These are phyloP conservation scores for Daldinia sp. DNA, from an alignment of 2,329 filamentous ascomycete species.

Conservation along the genomic window DNA sequence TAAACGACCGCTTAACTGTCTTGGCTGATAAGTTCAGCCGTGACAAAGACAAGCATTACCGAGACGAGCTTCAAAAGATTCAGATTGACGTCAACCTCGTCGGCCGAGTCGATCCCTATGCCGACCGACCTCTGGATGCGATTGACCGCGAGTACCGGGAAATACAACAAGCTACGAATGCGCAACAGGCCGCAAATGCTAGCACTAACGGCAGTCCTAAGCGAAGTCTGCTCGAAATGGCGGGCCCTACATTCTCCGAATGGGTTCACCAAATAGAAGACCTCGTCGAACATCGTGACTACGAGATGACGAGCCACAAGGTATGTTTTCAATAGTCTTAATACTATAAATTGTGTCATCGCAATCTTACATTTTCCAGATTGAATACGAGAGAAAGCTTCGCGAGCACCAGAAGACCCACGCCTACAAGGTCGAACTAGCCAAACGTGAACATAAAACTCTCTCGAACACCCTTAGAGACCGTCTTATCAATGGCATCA, in stretches of 20 bases:
- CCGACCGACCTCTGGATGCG: slow-evolving; percentile 56
- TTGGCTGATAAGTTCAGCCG: slow-evolving; percentile 36
- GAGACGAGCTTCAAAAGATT: slow-evolving; percentile 39
- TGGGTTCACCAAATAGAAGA: slow-evolving; percentile 90
- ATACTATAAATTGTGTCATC: neutral
- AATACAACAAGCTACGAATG: slow-evolving; percentile 48
- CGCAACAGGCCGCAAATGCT: slow-evolving; percentile 16
- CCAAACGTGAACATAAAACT: slow-evolving; percentile 67
- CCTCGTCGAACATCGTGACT: slow-evolving; percentile 85
- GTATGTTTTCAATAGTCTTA: slow-evolving; percentile 58
- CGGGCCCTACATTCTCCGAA: slow-evolving; percentile 83
- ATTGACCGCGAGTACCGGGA: slow-evolving; percentile 54
- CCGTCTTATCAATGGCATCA: slow-evolving; percentile 71
- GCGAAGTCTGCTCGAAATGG: slow-evolving; percentile 72
- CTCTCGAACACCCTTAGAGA: slow-evolving; percentile 69
- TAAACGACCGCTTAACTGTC: slow-evolving; percentile 32
- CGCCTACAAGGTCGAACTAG: slow-evolving; percentile 69
- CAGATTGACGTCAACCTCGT: slow-evolving; percentile 53
- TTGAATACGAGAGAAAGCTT: slow-evolving; percentile 69
- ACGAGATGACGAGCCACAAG: slow-evolving; percentile 80
- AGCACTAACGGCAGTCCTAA: slow-evolving; percentile 51
- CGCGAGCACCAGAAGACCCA: slow-evolving; percentile 67
- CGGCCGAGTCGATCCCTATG: slow-evolving; percentile 78
- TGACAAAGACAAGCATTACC: slow-evolving; percentile 37
- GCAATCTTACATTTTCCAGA: slow-evolving; percentile 50